phyloP scores from a whole-genome alignment of 2,329 filamentous ascomycete genomes.

The Elsinoe perseae region DNA sequence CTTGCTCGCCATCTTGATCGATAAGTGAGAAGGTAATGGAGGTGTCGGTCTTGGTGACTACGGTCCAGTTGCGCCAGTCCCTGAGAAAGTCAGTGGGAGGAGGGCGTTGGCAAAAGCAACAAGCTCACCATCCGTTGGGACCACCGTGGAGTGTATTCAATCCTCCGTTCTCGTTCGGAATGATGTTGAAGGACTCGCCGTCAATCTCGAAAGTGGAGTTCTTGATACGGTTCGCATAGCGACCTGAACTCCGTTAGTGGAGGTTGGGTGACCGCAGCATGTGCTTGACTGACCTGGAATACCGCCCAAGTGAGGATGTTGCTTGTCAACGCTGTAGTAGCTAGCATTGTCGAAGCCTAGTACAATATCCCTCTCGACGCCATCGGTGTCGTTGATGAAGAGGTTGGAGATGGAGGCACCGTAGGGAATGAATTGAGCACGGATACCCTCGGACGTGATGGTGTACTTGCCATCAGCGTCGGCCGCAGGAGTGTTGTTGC shows the following conservation, averaged over 20 bases:
- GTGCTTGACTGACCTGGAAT: slow-evolving; percentile 49
- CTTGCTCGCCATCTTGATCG: slow-evolving; percentile 64
- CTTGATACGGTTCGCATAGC: slow-evolving; percentile 72
- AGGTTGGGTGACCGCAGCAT: background rate
- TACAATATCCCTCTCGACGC: slow-evolving; percentile 62
- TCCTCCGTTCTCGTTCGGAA: slow-evolving; percentile 46
- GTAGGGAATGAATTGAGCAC: slow-evolving; percentile 64
- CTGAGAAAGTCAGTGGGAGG: slow-evolving; percentile 49
- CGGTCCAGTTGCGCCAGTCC: slow-evolving; percentile 67
- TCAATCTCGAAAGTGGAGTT: slow-evolving; percentile 49
- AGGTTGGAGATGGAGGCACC: slow-evolving; percentile 67
- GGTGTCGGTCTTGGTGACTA: slow-evolving; percentile 57
- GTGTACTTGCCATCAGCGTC: slow-evolving; percentile 55
- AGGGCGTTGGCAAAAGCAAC: slow-evolving; percentile 46
- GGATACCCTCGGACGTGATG: slow-evolving; percentile 58
- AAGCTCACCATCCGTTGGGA: slow-evolving; percentile 39
- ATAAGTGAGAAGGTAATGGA: slow-evolving; percentile 70
- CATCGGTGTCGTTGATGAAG: slow-evolving; percentile 60
- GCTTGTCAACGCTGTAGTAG: slow-evolving; percentile 56
- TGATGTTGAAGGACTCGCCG: slow-evolving; percentile 40
- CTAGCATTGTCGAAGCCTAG: slow-evolving; percentile 68
- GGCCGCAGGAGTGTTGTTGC: slow-evolving; percentile 17
- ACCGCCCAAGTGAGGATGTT: slow-evolving; percentile 64
- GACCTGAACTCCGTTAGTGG: slow-evolving; percentile 28
- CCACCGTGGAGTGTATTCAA: slow-evolving; percentile 46